Conservation (phyloP, 2,329 filamentous ascomycete species). For the Trichothecium sympodiale region DNA sequence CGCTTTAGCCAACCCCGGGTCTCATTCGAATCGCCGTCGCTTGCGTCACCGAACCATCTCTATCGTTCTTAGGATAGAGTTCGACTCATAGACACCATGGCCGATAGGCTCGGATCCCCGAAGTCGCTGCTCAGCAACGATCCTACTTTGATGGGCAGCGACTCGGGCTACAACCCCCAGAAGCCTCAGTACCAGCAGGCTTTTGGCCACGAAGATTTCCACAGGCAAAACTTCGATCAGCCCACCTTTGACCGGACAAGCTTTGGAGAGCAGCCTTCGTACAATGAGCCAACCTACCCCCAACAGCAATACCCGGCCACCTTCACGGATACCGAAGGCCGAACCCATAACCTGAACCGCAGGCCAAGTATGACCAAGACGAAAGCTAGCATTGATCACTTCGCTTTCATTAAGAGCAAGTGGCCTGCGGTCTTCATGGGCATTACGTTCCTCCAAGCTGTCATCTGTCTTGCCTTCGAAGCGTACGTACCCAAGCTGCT, state of each 20-base stretch:
- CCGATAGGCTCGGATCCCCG: constrained; percentile 27
- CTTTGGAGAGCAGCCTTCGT: neutral
- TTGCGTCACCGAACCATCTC: constrained; percentile 16
- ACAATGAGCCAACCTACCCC: constrained; percentile 11
- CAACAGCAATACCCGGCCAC: constrained; percentile 11
- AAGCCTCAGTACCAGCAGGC: constrained; percentile 11
- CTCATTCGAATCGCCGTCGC: neutral
- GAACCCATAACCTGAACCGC: constrained; percentile 15
- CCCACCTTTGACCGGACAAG: neutral
- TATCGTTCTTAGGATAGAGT: too few species aligned
- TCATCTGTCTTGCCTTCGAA: constrained; percentile 74
- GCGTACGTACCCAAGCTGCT: constrained; percentile 47
- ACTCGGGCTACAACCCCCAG: constrained; percentile 15
- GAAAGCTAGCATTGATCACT: constrained; percentile 29
- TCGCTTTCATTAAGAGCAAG: constrained; percentile 64
- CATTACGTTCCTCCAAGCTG: constrained; percentile 63
- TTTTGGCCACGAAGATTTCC: constrained; percentile 14
- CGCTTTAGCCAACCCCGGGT: neutral
- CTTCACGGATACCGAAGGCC: constrained; percentile 11
- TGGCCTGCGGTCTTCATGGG: constrained; percentile 86
- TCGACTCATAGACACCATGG: constrained; percentile 24
- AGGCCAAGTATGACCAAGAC: constrained; percentile 16
- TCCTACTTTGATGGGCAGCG: constrained; percentile 19
- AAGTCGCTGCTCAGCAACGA: constrained; percentile 28
- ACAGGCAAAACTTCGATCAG: constrained; percentile 20